Evolutionary conservation across 2,329 filamentous ascomycete species (phyloP).

Genomic region (Metarhizium anisopliae): DNA sequence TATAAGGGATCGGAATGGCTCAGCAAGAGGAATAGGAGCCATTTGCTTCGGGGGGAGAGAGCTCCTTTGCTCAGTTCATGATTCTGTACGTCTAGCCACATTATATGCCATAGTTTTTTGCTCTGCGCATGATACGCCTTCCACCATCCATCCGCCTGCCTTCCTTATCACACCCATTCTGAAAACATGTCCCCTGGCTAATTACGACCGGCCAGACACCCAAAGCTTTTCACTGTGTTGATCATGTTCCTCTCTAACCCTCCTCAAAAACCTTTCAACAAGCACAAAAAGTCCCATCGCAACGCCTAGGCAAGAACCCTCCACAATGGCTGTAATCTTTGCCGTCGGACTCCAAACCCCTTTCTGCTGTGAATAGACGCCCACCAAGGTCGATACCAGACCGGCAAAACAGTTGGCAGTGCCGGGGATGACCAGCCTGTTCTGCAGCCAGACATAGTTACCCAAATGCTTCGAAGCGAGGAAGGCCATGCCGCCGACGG

Average conservation of each 20-base stretch:
- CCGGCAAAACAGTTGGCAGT: constrained; percentile 40
- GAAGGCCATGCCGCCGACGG: constrained; percentile 25
- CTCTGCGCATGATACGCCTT: no score
- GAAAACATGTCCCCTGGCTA: background rate
- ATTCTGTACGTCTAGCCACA: background rate
- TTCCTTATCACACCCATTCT: background rate
- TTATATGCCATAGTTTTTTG: background rate
- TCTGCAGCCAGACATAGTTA: constrained; percentile 47
- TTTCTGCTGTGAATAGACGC: constrained; percentile 37
- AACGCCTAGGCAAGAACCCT: constrained; percentile 18
- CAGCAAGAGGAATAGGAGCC: constrained; percentile 23
- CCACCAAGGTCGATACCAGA: constrained; percentile 38
- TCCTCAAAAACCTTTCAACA: constrained; percentile 21
- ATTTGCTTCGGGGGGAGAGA: constrained; percentile 13
- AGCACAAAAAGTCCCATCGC: constrained; percentile 19
- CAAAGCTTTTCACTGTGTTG: constrained; percentile 11
- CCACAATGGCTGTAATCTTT: constrained; percentile 25
- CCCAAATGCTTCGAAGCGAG: constrained; percentile 33
- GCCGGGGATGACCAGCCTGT: constrained; percentile 37
- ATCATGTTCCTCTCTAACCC: constrained; percentile 20
- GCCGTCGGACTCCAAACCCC: constrained; percentile 36
- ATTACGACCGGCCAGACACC: no score
- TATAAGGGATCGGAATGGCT: constrained; percentile 43
- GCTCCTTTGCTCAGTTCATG: constrained; percentile 20
- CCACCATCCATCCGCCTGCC: background rate